A percentile compares a stretch with the other conserved stretches of the same genome.
Conservation (phyloP, 1,284 basidiomycete species). For the Pyrrhoderma noxium region DNA sequence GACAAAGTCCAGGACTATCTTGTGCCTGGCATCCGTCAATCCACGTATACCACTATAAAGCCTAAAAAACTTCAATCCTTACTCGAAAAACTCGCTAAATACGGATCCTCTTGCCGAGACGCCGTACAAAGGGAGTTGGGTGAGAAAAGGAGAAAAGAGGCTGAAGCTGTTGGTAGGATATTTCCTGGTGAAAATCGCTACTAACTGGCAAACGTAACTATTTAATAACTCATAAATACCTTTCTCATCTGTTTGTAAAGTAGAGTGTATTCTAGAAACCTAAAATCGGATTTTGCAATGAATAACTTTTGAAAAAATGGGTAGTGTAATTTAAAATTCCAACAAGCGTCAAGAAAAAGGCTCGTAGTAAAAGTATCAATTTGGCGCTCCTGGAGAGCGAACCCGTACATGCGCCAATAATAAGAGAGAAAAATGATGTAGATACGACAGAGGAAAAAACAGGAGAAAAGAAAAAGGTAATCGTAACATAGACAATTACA, state of each 20-base stretch:
- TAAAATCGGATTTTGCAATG: background rate
- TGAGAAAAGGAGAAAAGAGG: slow-evolving; percentile 17
- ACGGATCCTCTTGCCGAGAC: slow-evolving; percentile 57
- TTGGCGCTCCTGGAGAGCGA: slow-evolving; percentile 8
- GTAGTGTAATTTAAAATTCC: slow-evolving; percentile 3
- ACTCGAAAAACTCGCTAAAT: slow-evolving; percentile 74
- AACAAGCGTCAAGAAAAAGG: slow-evolving; percentile 8
- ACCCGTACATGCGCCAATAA: slow-evolving; percentile 17
- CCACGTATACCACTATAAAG: slow-evolving; percentile 66
- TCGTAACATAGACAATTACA: background rate
- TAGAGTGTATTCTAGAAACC: slow-evolving; percentile 13
- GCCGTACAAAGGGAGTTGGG: slow-evolving; percentile 27
- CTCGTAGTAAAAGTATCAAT: slow-evolving; percentile 12
- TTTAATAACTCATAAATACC: background rate
- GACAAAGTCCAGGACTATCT: slow-evolving; percentile 77
- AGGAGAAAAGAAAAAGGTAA: slow-evolving; percentile 7
- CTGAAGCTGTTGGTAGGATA: slow-evolving; percentile 16
- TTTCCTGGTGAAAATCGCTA: slow-evolving; percentile 12
- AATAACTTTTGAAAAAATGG: background rate
- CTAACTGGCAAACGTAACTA: slow-evolving; percentile 1
- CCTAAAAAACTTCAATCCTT: slow-evolving; percentile 70
- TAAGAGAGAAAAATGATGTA: slow-evolving; percentile 11
- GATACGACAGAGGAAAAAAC: slow-evolving; percentile 4
- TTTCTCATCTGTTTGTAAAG: too few species aligned
- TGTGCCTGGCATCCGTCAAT: slow-evolving; percentile 63